Percentiles rank a stretch among this genome's conserved stretches.
Conservation (phyloP, 2,329 filamentous ascomycete species). For the Cercospora janseana region DNA sequence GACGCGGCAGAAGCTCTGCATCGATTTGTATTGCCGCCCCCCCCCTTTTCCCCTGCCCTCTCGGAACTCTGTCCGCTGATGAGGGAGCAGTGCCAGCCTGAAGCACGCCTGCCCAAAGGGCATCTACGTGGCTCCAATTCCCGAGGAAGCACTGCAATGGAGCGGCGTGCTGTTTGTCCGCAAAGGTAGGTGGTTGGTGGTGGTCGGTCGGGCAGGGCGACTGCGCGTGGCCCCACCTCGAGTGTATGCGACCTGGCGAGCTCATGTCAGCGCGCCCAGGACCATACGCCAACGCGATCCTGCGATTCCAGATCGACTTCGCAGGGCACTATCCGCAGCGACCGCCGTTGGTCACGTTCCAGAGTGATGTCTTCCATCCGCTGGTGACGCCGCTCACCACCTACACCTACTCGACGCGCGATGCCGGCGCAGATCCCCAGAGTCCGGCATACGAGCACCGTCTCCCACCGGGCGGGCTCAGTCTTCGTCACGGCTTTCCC, state of each 20-base stretch:
- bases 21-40: slow-evolving; percentile 67
- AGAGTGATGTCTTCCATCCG: slow-evolving; percentile 92
- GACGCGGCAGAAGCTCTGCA: slow-evolving; percentile 71
- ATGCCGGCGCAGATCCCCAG: slow-evolving; percentile 71
- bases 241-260: neutral
- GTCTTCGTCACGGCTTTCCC: slow-evolving; percentile 84
- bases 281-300: slow-evolving; percentile 80
- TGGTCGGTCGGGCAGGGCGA: neutral
- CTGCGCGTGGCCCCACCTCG: no score
- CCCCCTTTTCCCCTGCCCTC: neutral
- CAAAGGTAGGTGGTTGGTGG: slow-evolving; percentile 59
- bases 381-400: slow-evolving; percentile 90
- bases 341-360: slow-evolving; percentile 82
- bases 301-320: slow-evolving; percentile 89
- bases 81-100: slow-evolving; percentile 28
- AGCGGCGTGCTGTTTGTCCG: slow-evolving; percentile 88
- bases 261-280: slow-evolving; percentile 53
- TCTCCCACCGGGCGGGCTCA: slow-evolving; percentile 85
- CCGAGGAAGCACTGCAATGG: slow-evolving; percentile 79
- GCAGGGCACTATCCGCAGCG: slow-evolving; percentile 73
- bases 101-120: slow-evolving; percentile 73
- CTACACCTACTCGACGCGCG: slow-evolving; percentile 83
- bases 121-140: slow-evolving; percentile 80
- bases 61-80: slow-evolving; percentile 12
- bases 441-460: slow-evolving; percentile 81